Base-by-base conservation (phyloP, 495 filamentous ascomycete genomes). In the Trichoderma parareesei region DNA sequence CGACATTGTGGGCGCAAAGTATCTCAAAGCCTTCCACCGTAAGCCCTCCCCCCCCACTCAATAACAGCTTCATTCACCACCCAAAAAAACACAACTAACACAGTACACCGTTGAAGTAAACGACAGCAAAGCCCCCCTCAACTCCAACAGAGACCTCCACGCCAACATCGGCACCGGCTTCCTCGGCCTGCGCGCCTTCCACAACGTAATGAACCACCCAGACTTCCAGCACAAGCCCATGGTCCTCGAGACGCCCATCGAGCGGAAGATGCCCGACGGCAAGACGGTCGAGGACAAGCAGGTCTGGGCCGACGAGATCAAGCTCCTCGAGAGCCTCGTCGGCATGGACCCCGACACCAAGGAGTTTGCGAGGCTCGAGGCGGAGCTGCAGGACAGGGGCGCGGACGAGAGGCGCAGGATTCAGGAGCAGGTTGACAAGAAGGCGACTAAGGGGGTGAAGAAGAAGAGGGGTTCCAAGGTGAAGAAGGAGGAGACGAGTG, bases 81-180 rank as follows among this genome's bases (percentile, higher is more conserved):
- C 33, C 35, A 5, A 8, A 13, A 18, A 13, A 5, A 35, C 27
- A n/a, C 3, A 18, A 41, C 33, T 48, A 57, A 46, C 48, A 27
- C 10, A 61, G 20, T 5, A 11, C 40, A 1, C 9, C 40, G 7
- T 16, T 3, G 27, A 8, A 63, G 71, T 98, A 6, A 98, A 98
- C 71, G 94, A 98, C 73, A 91, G 87, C 72, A 97, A 97, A 74
- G 90, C 92, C 1, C 92, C 93, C 0, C 77, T 94, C 37, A 82
- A 73, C 5, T 90, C 88, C 10, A 82, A 89, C 63, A 82, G 91
- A 33, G 94, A 98, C 71, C 72, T 97, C 10, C 94, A 98, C 75
- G 88, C 91, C 40, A 97, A 96, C 71, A 97, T 98, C 66, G 94
- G 94, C 4, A 90, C 89, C 0, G 94, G 94, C 0, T 98, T 93